Base-by-base conservation (phyloP, 163 green algal genomes). In the Scenedesmus sp. region DNA sequence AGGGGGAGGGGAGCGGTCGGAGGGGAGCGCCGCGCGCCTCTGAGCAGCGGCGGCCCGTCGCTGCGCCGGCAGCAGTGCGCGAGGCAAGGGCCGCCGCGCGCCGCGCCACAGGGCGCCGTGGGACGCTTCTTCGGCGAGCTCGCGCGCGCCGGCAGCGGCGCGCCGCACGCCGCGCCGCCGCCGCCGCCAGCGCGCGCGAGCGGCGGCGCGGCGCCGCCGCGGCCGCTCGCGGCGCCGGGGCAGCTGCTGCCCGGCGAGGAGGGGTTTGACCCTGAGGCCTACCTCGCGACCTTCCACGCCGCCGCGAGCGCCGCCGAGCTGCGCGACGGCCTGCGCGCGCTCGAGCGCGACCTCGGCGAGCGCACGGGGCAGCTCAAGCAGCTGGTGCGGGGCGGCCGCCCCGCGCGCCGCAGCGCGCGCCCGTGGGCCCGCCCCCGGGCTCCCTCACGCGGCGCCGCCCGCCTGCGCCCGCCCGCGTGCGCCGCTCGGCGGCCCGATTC, bases 351-450 rank as follows among this genome's bases (percentile, higher is more conserved):
- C 70, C 76, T 96, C 28, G 83, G 69, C 13, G 87, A 92, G 77
- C 86, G 94, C 50, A 92, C 87, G 4, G 90, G 89, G n/a, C 92
- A 97, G 77, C 83, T 97, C 15, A 94, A 97, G 80, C 53, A 82
- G 45, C 80, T 97, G 81, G 89, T 88, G 63, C 60, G 84, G 17
- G n/a, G 33, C 47, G n/a, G 22, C 36, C 70, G 48, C 17, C 17
- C 20, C 22, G 29, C 18, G 28, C 42, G 29, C 20, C 66, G 29
- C n/a, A 1, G 66, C 42, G 18, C 0, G 20, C 54, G 1, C 17
- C 45, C 29, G 2, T n/a, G n/a, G n/a, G n/a, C n/a, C n/a, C n/a
- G n/a, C n/a, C n/a, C n/a, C 0, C 34, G 1, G 33, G 17, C 4
- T 31, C n/a, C 34, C 20, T 67, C 31, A 44, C n/a, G 50, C 50